Base-by-base conservation (phyloP, 83 land plant species). In the Larix sibirica region DNA sequence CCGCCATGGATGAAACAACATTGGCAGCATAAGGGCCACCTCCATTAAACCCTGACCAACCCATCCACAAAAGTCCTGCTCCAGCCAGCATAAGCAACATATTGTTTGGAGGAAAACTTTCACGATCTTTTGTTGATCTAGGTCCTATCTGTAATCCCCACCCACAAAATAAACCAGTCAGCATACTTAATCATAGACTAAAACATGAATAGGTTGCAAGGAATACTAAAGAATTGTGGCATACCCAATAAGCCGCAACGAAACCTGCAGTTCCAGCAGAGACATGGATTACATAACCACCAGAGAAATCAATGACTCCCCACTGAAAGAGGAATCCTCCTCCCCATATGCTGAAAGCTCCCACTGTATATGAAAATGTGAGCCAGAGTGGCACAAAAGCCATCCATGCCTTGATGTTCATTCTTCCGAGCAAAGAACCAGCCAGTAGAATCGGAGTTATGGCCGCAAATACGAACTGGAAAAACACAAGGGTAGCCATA, bases 401-500 rank as follows among this genome's bases (percentile, higher is more conserved):
- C 84, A 82, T 82, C 84, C 84, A 82, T 20, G 84, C 84, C 68
- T 28, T 82, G 63, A 82, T 74, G 40, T 82, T 82, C 84, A 82
- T 82, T 58, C 84, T 75, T 60, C 84, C 84, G n/a, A 82, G 81
- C 79, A 82, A 60, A 4, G 84, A 82, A 12, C 84, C 84, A 26
- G 84, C 78, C 17, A 82, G 20, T 24, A 82, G 60, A 61, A 82
- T 82, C 13, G 76, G 26, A 7, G 84, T 82, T 12, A 82, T 82
- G 4, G 80, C 84, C 20, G 84, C 84, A 36, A 82, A 82, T 23
- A 82, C 81, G 58, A 81, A 84, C 80, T 87, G 89, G 80, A 87
- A 87, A 58, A 61, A 87, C 33, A 87, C 89, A 79, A 87, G 40
- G 17, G 87, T 85, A 12, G 89, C 89, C 89, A 87, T 80, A 21